Percentiles rank a stretch among this genome's conserved stretches.
Evolutionary conservation across 441 rosid genomes (phyloP).

Genomic region (Gossypium davidsonii): DNA sequence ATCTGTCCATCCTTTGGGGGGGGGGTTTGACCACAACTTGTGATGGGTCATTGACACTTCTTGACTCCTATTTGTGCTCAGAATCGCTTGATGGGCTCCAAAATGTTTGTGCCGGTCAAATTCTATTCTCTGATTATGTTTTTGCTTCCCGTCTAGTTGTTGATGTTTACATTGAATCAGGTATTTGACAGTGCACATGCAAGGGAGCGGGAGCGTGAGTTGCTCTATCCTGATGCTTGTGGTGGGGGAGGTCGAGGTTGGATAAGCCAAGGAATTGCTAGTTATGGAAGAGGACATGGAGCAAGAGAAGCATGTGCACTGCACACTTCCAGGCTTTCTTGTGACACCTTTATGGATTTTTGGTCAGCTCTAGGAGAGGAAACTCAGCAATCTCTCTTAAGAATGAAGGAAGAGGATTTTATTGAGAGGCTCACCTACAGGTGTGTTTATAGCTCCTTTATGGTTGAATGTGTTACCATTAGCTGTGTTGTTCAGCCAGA

Average conservation of each 20-base stretch:
- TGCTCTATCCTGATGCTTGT: conserved; percentile 94
- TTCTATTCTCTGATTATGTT: conserved; percentile 1
- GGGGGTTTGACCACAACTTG: conserved; percentile 86
- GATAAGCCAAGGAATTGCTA: conserved; percentile 80
- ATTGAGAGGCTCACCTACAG: conserved; percentile 87
- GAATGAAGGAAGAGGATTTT: conserved; percentile 98
- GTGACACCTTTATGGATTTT: conserved; percentile 85
- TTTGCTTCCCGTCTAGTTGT: conserved; percentile 20
- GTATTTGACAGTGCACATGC: conserved; percentile 90
- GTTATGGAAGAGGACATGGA: conserved; percentile 83
- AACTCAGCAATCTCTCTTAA: conserved; percentile 68
- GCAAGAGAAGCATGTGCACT: conserved; percentile 87
- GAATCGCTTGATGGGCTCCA: conserved; percentile 68
- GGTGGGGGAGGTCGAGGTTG: conserved; percentile 95
- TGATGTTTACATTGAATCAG: conserved; percentile 42
- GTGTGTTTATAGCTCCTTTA: conserved; percentile 39
- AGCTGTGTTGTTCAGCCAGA: conserved; percentile 17
- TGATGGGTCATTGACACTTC: conserved; percentile 74
- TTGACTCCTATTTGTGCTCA: conserved; percentile 65
- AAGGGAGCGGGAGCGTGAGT: conserved; percentile 77
- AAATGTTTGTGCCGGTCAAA: conserved; percentile 44
- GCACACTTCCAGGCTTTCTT: conserved; percentile 89
- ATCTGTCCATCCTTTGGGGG: conserved; percentile 53
- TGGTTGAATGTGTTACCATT: conserved; percentile 12
- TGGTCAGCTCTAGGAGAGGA: conserved; percentile 95